Base-by-base conservation (phyloP, 2,329 filamentous ascomycete species). In the Ophiostoma himal-ulmi region DNA sequence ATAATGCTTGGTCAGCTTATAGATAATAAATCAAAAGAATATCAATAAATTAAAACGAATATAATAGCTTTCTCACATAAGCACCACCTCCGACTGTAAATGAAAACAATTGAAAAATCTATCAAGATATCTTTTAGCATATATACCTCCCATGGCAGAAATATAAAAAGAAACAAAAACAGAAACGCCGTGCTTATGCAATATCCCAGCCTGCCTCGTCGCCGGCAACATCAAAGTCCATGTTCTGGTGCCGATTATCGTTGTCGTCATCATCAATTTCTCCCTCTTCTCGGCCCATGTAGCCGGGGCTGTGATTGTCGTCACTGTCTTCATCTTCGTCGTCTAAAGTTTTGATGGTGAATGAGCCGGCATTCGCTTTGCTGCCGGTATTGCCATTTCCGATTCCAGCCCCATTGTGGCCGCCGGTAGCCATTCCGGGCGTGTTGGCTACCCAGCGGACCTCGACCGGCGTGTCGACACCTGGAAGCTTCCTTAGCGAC, bases 391-490 rank as follows among this genome's bases (percentile, higher is more conserved):
- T 48, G 1, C 57, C 57, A 20, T 37, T 36, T 4, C 22, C n/a
- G 14, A 6, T 48, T n/a, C 17, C 13, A 3, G 41, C 6, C n/a
- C 44, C 44, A n/a, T 37, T 39, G 36, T n/a, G 10, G 10, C 17
- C 13, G 41, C 30, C 67, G 41, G 72, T 70, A 37, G 36, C 67
- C 67, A 52, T 68, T 10, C 70, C 64, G 26, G 39, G 64, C 5
- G 70, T 34, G 2, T 70, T 70, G 11, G 74, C 73, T 34, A 82
- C 83, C 91, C 91, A 94, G 0, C 85, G 78, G 54, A 92, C 78
- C 70, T 92, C 88, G 14, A 93, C 82, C 65, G 85, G 85, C 60
- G 86, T 88, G 1, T 83, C 80, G 13, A 92, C 80, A 7, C 87
- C 86, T 0, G 89, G 87, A 57, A 93, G 86, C 66, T 37, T 30